Evolutionary conservation across 208 protist genomes (phyloP).

Genomic region (Leishmania braziliensis): DNA sequence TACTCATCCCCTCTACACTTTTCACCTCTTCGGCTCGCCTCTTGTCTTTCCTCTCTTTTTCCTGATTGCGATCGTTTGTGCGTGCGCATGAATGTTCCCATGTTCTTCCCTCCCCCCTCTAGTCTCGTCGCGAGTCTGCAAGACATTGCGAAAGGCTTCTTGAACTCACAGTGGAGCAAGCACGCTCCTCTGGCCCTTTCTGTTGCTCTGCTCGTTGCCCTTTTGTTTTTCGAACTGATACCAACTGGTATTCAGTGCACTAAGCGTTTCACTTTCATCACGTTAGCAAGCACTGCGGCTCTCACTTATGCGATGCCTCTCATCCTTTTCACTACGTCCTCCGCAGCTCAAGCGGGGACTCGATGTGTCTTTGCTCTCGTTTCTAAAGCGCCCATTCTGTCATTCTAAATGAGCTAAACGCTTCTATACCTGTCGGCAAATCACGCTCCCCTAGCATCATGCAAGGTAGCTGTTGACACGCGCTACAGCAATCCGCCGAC

Average conservation of each 20-base stretch:
- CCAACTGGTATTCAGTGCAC: background rate
- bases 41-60: background rate
- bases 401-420: background rate
- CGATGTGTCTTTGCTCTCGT: background rate
- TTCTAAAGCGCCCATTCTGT: background rate
- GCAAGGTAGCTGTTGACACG: background rate
- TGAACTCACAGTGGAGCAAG: background rate
- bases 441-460: background rate
- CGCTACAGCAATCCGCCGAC: background rate
- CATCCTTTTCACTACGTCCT: conserved; percentile 27
- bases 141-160: background rate
- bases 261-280: background rate
- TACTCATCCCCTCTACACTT: too few species aligned
- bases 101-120: background rate
- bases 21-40: too few species aligned
- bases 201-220: background rate
- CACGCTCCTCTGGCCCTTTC: background rate
- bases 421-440: background rate
- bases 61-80: background rate
- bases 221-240: background rate
- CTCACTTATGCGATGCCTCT: background rate
- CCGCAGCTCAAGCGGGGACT: background rate
- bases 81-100: background rate
- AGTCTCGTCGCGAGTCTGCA: background rate
- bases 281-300: background rate